These are phyloP conservation scores for Coemansia sp. DNA, from an alignment of 192 early-diverging fungal genomes.

Conservation along the genomic window DNA sequence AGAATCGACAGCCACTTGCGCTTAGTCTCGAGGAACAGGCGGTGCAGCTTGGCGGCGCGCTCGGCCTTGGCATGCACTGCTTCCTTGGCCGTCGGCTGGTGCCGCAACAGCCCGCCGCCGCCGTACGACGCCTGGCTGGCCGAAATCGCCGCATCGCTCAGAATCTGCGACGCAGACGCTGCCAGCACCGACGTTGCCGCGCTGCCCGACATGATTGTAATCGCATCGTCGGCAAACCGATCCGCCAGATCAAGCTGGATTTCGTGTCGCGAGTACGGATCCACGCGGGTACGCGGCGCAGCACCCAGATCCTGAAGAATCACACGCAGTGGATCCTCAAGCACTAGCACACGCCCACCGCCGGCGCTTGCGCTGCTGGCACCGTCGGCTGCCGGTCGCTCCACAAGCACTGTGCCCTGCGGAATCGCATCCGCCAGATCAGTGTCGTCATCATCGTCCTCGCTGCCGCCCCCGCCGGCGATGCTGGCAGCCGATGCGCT, in stretches of 20 bases:
- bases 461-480: not conserved
- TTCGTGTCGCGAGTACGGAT: conserved; percentile 52
- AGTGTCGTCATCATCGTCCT: conserved; percentile 49
- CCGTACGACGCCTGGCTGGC: conserved; percentile 51
- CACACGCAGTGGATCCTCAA: conserved; percentile 64
- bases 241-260: conserved; percentile 54
- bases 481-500: not conserved
- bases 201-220: conserved; percentile 57
- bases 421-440: conserved; percentile 53
- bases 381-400: conserved; percentile 31
- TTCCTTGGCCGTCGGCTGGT: conserved; percentile 55
- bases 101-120: conserved; percentile 47
- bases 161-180: conserved; percentile 55
- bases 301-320: conserved; percentile 71
- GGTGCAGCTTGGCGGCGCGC: conserved; percentile 59
- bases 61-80: conserved; percentile 57
- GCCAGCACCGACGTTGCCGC: conserved; percentile 51
- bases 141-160: conserved; percentile 54
- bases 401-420: conserved; percentile 54
- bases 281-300: conserved; percentile 52
- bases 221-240: conserved; percentile 63
- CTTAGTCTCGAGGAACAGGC: conserved; percentile 88
- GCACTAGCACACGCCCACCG: conserved; percentile 46
- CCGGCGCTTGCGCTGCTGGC: conserved; percentile 8
- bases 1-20: conserved; percentile 82